Base-by-base conservation (phyloP, 1,284 basidiomycete species). In the Inonotus hispidus region DNA sequence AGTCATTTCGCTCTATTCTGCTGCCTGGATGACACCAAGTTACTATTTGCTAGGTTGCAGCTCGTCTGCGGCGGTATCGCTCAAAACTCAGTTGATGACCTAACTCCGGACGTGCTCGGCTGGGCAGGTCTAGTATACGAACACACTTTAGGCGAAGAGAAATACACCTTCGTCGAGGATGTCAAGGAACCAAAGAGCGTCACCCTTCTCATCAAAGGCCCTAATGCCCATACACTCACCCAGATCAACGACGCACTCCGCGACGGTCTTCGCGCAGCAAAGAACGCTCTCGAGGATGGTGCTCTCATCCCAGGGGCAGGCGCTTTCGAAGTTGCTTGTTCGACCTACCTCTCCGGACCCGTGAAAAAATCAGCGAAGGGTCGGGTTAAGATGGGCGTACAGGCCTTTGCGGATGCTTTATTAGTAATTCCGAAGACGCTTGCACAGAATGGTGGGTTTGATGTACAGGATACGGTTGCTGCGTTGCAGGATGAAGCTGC, bases 91-190 rank as follows among this genome's bases (percentile, higher is more conserved):
- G 94, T 98, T 16, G 97, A 99, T 68, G 97, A 99, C 73, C 82
- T 99, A 47, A 86, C 85, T 13, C 94, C 95, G 8, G 90, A 93
- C 59, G 82, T 95, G 43, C 85, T 99, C 46, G 97, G 97, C 45
- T 98, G 93, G 86, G 97, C 97, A 43, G 97, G 97, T 4, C 85
- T 99, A 59, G 95, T 99, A 29, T 99, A 99, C 77, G 97, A 99
- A 76, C 95, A 99, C 75, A 98, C 96, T 8, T 84, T 99, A 27
- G 96, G 97, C 66, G 97, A 99, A 76, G 97, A 99, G 72, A 99
- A 99, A 74, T 99, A 85, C 76, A 99, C 97, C 0, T 99, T 99
- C 73, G 82, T 99, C 53, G 97, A 99, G 75, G 93, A 99, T 65
- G 95, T 97, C 73, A 93, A 90, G 75, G 87, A 91, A 63, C 96